A percentile compares a stretch with the other conserved stretches of the same genome.
Evolutionary conservation across 2,329 filamentous ascomycete species (phyloP).

Genomic region (Colletotrichum sp.): DNA sequence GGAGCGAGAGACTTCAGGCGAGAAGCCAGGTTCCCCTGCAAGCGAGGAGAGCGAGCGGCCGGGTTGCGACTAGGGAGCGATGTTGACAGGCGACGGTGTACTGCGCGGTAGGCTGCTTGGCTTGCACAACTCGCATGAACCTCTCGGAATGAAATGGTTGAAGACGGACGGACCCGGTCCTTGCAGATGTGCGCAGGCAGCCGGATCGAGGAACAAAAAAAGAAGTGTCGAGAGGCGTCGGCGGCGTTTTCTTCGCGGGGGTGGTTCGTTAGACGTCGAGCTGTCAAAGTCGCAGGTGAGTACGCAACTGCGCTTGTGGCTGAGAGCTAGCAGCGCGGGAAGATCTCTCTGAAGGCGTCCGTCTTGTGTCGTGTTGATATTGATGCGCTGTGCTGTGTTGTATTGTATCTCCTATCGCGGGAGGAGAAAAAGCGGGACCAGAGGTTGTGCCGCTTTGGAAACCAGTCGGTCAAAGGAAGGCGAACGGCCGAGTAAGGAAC

Average conservation of each 20-base stretch:
- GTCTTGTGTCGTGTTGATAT: not conserved
- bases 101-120: not conserved
- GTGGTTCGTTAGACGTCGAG: not conserved
- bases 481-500: not conserved
- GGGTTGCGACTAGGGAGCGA: not conserved
- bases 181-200: conserved; percentile 9
- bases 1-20: conserved; percentile 8
- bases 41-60: conserved; percentile 10
- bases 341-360: not conserved
- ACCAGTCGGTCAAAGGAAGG: not conserved
- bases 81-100: conserved; percentile 1
- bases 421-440: not conserved
- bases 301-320: conserved; percentile 10
- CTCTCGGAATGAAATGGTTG: not conserved
- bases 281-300: conserved; percentile 19
- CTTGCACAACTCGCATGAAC: conserved; percentile 12
- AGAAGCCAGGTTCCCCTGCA: conserved; percentile 15
- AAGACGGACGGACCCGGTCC: conserved; percentile 1
- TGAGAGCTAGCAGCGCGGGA: not conserved
- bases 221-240: not conserved
- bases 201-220: not conserved
- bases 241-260: not conserved
- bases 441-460: not conserved
- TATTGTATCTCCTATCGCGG: not conserved
- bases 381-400: not conserved